These are phyloP conservation scores for Malassezia obtusa DNA, from an alignment of 1,284 basidiomycete species.

Conservation along the genomic window DNA sequence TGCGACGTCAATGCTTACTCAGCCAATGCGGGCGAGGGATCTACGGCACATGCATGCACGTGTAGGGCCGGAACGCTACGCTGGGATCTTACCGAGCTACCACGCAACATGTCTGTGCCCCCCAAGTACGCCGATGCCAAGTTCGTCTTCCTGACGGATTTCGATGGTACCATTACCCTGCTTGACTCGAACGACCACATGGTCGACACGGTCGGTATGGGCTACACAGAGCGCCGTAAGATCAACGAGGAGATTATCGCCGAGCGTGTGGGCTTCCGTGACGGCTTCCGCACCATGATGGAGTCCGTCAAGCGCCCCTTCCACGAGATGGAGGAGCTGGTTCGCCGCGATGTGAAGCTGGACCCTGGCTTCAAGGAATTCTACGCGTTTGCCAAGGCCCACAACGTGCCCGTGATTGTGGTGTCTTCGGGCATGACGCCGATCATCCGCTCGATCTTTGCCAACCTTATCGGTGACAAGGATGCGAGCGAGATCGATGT, in stretches of 20 bases:
- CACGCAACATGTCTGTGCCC: conserved; percentile 2
- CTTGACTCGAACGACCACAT: conserved; percentile 48
- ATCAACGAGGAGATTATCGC: conserved; percentile 45
- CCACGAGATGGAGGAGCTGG: conserved; percentile 41
- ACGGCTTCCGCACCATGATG: conserved; percentile 45
- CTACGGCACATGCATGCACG: not conserved
- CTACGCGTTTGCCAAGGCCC: conserved; percentile 41
- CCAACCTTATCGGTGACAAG: conserved; percentile 46
- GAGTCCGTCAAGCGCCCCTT: conserved; percentile 43
- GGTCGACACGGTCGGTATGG: conserved; percentile 47
- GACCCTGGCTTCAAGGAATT: conserved; percentile 49
- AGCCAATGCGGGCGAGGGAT: not conserved
- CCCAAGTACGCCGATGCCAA: conserved; percentile 40
- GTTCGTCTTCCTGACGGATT: conserved; percentile 46
- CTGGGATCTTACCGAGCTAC: not conserved
- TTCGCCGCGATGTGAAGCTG: conserved; percentile 39
- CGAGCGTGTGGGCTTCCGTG: conserved; percentile 41
- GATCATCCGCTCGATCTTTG: conserved; percentile 44
- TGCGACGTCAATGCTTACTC: not conserved
- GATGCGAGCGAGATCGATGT: conserved; percentile 45
- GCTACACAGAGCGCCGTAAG: conserved; percentile 46
- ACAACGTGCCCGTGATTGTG: conserved; percentile 45
- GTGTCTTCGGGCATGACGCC: conserved; percentile 47
- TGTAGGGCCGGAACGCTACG: not conserved
- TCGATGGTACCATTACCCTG: conserved; percentile 43